These are phyloP conservation scores for Metarhizium rileyi DNA, from an alignment of 2,329 filamentous ascomycete species.

Conservation along the genomic window DNA sequence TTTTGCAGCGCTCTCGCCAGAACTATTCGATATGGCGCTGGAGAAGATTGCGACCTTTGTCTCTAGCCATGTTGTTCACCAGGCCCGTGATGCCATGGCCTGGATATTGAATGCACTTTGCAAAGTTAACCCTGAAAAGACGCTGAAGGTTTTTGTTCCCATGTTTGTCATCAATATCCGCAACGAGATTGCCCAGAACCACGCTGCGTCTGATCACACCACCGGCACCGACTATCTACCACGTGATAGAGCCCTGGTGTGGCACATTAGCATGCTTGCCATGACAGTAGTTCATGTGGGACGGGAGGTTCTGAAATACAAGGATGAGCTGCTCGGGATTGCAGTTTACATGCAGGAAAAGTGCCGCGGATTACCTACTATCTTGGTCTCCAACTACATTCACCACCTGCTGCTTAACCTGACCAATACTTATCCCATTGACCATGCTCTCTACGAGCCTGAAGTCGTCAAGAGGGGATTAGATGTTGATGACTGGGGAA, in stretches of 20 bases:
- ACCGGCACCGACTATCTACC: slow-evolving; percentile 90
- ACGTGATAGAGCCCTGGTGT: slow-evolving; percentile 83
- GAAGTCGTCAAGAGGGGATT: slow-evolving; percentile 61
- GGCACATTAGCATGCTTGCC: slow-evolving; percentile 93
- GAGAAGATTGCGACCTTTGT: slow-evolving; percentile 91
- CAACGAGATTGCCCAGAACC: slow-evolving; percentile 94
- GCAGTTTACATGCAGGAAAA: slow-evolving; percentile 94
- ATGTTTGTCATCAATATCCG: slow-evolving; percentile 86
- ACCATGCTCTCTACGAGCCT: slow-evolving; percentile 82
- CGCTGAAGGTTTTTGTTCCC: slow-evolving; percentile 80
- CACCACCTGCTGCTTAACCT: slow-evolving; percentile 92
- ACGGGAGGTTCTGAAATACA: slow-evolving; percentile 78
- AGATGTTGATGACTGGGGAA: slow-evolving; percentile 75
- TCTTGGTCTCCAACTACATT: slow-evolving; percentile 95
- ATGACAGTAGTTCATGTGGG: slow-evolving; percentile 98
- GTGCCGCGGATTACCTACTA: slow-evolving; percentile 85
- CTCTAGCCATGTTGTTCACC: slow-evolving; percentile 88
- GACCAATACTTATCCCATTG: slow-evolving; percentile 86
- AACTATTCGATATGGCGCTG: slow-evolving; percentile 84
- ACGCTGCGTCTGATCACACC: slow-evolving; percentile 87
- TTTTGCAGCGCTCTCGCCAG: slow-evolving; percentile 81
- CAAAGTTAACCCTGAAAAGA: slow-evolving; percentile 91
- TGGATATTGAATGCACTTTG: slow-evolving; percentile 96
- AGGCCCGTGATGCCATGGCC: slow-evolving; percentile 94
- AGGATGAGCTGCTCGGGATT: slow-evolving; percentile 80